A percentile compares a stretch with the other conserved stretches of the same genome.
Evolutionary conservation across 2,329 filamentous ascomycete genomes (phyloP).

Genomic region (Diplocarpon mali): DNA sequence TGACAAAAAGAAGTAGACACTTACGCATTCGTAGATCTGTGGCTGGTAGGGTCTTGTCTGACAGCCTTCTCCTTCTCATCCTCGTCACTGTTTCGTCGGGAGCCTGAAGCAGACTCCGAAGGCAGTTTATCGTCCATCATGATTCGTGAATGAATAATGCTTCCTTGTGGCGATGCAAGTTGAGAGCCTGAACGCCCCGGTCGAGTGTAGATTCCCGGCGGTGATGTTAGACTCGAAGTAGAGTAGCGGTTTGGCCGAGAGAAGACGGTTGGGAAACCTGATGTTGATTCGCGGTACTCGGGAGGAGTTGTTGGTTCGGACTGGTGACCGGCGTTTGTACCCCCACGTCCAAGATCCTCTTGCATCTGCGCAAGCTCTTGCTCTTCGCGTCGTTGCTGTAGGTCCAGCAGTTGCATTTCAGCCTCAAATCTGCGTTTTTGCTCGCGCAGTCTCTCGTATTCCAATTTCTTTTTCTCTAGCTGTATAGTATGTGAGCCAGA

Average conservation of each 20-base stretch:
- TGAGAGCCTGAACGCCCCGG: conserved; percentile 68
- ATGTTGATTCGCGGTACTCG: conserved; percentile 66
- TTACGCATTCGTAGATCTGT: conserved; percentile 69
- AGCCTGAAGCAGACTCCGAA: conserved; percentile 76
- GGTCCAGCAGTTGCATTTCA: conserved; percentile 82
- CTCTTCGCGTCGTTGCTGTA: conserved; percentile 73
- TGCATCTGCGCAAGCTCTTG: conserved; percentile 78
- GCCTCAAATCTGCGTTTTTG: conserved; percentile 83
- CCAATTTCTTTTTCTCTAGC: conserved; percentile 88
- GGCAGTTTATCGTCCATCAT: conserved; percentile 55
- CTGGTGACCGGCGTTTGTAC: conserved; percentile 52
- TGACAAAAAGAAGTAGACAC: conserved; percentile 31
- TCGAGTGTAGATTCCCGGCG: conserved; percentile 63
- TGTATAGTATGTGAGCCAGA: conserved; percentile 36
- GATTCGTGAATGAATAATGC: conserved; percentile 47
- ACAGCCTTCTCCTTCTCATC: conserved; percentile 74
- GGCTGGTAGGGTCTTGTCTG: conserved; percentile 57
- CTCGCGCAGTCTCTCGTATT: conserved; percentile 84
- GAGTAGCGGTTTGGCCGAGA: conserved; percentile 83
- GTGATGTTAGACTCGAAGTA: conserved; percentile 74
- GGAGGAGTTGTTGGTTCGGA: conserved; percentile 95
- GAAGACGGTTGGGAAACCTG: conserved; percentile 67
- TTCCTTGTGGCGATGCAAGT: conserved; percentile 64
- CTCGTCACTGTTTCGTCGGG: conserved; percentile 82
- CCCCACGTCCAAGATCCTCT: conserved; percentile 56